Conservation (phyloP, 2,329 filamentous ascomycete species). For the Hypoxylon sp. region DNA sequence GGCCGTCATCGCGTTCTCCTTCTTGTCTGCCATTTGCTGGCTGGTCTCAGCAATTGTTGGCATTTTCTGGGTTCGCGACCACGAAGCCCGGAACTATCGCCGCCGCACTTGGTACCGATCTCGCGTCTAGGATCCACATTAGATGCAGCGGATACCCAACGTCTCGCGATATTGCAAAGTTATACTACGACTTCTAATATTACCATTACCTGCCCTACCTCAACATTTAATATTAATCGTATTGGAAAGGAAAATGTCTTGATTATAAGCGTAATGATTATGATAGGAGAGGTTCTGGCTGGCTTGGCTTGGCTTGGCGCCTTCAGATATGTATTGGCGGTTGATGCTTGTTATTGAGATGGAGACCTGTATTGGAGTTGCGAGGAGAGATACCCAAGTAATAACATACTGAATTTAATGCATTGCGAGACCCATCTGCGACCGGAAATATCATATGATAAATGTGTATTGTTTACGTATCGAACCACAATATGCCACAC, state of each 20-base stretch:
- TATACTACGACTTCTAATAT: neutral
- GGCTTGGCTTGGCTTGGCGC: neutral
- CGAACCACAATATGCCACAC: neutral
- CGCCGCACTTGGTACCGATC: conserved; percentile 52
- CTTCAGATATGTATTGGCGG: conserved; percentile 4
- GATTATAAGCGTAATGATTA: neutral
- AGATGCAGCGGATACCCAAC: neutral
- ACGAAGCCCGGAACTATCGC: conserved; percentile 54
- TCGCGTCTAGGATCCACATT: conserved; percentile 48
- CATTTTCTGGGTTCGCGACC: conserved; percentile 67
- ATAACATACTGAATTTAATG: conserved; percentile 7
- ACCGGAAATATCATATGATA: neutral
- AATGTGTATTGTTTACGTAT: neutral
- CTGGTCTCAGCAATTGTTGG: conserved; percentile 74
- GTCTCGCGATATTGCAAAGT: neutral
- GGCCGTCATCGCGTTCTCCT: conserved; percentile 78
- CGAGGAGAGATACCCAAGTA: conserved; percentile 15
- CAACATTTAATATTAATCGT: neutral
- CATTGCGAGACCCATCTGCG: no score
- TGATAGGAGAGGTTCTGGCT: neutral
- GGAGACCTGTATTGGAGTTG: conserved; percentile 8
- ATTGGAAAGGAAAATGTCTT: neutral
- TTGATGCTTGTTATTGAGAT: conserved; percentile 5
- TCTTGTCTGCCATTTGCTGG: conserved; percentile 80
- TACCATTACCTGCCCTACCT: neutral